phyloP scores from a whole-genome alignment of 306 rosid species.

The Malus orientalis region DNA sequence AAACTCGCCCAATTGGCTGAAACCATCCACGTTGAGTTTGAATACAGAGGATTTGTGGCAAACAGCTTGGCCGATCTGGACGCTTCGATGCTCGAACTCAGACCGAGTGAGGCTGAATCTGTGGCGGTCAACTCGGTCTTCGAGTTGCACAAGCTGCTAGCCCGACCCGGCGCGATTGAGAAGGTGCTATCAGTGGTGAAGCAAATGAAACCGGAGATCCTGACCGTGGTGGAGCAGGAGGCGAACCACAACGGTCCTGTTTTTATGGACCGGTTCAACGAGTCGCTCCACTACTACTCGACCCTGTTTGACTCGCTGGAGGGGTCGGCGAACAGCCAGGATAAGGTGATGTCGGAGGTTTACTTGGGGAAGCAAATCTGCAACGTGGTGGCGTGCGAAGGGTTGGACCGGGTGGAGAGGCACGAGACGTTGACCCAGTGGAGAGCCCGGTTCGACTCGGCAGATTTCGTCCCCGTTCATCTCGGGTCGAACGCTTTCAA shows the following conservation, averaged over 20 bases:
- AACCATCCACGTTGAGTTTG: constrained; percentile 60
- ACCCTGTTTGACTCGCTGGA: constrained; percentile 91
- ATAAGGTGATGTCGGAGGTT: constrained; percentile 76
- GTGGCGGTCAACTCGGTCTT: constrained; percentile 90
- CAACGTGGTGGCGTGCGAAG: constrained; percentile 86
- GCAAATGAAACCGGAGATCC: constrained; percentile 69
- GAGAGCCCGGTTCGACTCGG: constrained; percentile 47
- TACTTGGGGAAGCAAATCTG: constrained; percentile 83
- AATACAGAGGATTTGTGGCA: constrained; percentile 78
- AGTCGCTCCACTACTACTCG: constrained; percentile 85
- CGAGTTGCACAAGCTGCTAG: constrained; percentile 68
- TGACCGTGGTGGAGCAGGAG: constrained; percentile 84
- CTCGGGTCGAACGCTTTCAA: constrained; percentile 88
- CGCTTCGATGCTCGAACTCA: constrained; percentile 77
- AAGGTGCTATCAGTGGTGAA: constrained; percentile 63
- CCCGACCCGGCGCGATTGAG: constrained; percentile 75
- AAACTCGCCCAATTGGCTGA: constrained; percentile 82
- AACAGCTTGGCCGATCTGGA: constrained; percentile 82
- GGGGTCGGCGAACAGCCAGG: constrained; percentile 49
- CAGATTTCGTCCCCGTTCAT: constrained; percentile 62
- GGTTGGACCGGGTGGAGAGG: constrained; percentile 74
- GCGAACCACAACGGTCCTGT: constrained; percentile 68
- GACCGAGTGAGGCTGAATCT: constrained; percentile 54
- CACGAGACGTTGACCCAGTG: constrained; percentile 75
- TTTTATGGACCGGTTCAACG: constrained; percentile 79